Evolutionary conservation across 768 basidiomycete species (phyloP), one percentile per base, ranked within the genome.

Genomic region (Mycena rebaudengoi): DNA sequence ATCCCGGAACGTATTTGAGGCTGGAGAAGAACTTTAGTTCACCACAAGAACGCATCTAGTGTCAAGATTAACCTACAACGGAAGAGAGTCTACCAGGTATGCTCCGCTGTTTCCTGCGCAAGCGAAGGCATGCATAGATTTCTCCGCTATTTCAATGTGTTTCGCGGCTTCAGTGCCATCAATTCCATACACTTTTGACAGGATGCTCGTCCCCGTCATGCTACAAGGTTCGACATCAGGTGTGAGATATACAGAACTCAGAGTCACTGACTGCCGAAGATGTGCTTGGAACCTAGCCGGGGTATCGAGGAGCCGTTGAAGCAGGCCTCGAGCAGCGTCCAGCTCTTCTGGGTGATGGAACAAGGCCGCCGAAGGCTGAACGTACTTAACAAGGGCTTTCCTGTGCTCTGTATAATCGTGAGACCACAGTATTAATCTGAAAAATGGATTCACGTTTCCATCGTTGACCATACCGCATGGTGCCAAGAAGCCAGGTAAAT

Each of bases 161-260:
- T 64, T 16, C 70, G 64, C 5, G 71, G 65, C n/a, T 69, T 63
- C 12, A 76, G n/a, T n/a, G n/a, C n/a, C 62, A 14, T 76, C 62
- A 35, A 79, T 68, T 5, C 80, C 80, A 60, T 81, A 81, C 7
- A 70, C 74, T 29, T 78, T 68, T 23, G 68, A 66, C 1, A 80
- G 67, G 7, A 76, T 75, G 1, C 56, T 37, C 48, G 35, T 54
- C 16, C 58, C 65, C 2, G 65, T 59, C 65, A 69, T 69, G 11
- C 68, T 69, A 43, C 5, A 20, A 11, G 11, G 2, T n/a, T 20
- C 13, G 7, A 13, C 28, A 53, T 51, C 14, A 44, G 25, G 18
- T 3, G 2, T 10, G n/a, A 6, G 12, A 13, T 7, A 21, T 26
- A 12, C 16, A 20, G 25, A 13, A 23, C 7, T 12, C 5, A 48